A percentile compares a stretch with the other conserved stretches of the same genome.
These are phyloP conservation scores for Geotrichum carabidarum DNA, from an alignment of 1,139 yeast species.

Conservation along the genomic window DNA sequence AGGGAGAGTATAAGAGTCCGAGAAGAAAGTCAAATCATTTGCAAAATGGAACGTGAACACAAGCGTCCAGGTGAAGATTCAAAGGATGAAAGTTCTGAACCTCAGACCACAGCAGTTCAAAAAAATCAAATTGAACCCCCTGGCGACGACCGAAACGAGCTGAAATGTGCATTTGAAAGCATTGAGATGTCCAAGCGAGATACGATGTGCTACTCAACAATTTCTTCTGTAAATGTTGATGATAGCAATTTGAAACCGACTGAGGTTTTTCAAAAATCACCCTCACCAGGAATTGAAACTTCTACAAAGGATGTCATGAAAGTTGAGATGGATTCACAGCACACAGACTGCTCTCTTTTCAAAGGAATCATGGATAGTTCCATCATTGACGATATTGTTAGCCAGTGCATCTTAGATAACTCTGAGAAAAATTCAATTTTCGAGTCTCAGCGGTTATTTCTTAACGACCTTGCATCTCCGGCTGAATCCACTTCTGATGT, in stretches of 20 bases:
- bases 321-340: background rate
- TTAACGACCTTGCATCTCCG: background rate
- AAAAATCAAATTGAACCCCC: background rate
- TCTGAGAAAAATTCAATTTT: background rate
- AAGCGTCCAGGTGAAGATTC: background rate
- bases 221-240: background rate
- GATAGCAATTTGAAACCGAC: background rate
- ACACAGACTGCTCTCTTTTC: background rate
- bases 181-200: background rate
- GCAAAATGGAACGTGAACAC: background rate
- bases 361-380: background rate
- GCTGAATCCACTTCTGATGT: background rate
- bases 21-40: constrained; percentile 10
- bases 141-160: background rate
- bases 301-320: background rate
- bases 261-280: background rate
- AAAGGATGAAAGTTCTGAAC: background rate
- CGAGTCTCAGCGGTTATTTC: background rate
- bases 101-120: background rate
- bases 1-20: constrained; percentile 14
- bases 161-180: background rate
- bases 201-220: background rate
- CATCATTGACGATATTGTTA: background rate
- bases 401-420: background rate
- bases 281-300: background rate